phyloP scores from a whole-genome alignment of 1,284 basidiomycete species.

The Cutaneotrichosporon sp. region DNA sequence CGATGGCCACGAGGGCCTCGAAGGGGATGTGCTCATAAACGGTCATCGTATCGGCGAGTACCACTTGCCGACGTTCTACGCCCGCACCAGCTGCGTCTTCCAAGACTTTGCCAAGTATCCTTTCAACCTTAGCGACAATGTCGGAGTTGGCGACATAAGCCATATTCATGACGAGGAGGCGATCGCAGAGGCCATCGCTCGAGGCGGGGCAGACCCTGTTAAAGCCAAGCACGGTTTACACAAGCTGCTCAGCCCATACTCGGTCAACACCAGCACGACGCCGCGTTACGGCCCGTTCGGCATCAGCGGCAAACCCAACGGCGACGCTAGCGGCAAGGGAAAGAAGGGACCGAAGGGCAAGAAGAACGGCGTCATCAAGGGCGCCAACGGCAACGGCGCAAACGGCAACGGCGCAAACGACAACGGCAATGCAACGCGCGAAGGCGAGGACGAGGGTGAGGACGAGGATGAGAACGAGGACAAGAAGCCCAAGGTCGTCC shows the following conservation, averaged over 20 bases:
- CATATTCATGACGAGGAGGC: constrained; percentile 44
- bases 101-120: constrained; percentile 74
- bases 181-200: constrained; percentile 58
- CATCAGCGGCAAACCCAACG: too few relatives aligned
- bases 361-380: not conserved
- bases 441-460: too few relatives aligned
- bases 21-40: constrained; percentile 62
- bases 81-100: constrained; percentile 65
- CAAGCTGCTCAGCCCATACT: constrained; percentile 2
- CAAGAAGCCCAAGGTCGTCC: not conserved
- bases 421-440: not conserved
- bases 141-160: constrained; percentile 63
- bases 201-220: constrained; percentile 58
- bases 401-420: not conserved
- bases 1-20: constrained; percentile 35
- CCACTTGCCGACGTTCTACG: constrained; percentile 56
- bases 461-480: not conserved
- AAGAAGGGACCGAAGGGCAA: not conserved
- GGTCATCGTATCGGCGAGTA: constrained; percentile 50
- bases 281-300: too few relatives aligned
- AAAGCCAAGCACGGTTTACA: constrained; percentile 18
- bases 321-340: not conserved
- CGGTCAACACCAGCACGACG: too few relatives aligned
- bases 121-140: constrained; percentile 66
- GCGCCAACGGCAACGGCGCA: not conserved